Conservation (phyloP, 768 basidiomycete species). For the Suillus alpinus region DNA sequence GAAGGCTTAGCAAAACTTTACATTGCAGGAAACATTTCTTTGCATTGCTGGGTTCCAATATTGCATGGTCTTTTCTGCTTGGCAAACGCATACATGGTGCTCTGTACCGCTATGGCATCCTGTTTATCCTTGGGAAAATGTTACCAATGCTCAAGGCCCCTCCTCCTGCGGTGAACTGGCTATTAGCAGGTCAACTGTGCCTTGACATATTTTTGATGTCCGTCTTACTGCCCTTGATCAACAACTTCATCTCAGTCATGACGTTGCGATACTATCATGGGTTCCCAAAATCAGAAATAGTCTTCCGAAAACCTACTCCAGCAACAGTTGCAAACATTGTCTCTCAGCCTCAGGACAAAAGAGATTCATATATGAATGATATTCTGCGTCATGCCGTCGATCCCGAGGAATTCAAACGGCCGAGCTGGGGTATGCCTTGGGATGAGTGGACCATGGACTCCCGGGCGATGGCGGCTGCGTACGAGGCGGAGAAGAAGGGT, state of each 20-base stretch:
- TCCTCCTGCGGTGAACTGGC: constrained; percentile 14
- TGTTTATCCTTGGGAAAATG: constrained; percentile 23
- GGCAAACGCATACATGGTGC: constrained; percentile 20
- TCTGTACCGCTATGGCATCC: constrained; percentile 27
- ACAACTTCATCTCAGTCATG: constrained; percentile 18
- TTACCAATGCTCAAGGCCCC: constrained; percentile 10
- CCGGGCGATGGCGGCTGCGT: constrained; percentile 25
- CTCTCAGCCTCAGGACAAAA: constrained; percentile 23
- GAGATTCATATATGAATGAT: constrained; percentile 22
- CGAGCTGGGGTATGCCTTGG: constrained; percentile 28
- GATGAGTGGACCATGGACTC: constrained; percentile 33
- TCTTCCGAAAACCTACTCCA: constrained; percentile 29
- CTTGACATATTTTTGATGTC: constrained; percentile 26
- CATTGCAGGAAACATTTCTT: constrained; percentile 25
- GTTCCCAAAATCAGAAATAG: constrained; percentile 25
- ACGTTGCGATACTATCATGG: constrained; percentile 25
- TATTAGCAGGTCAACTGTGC: constrained; percentile 22
- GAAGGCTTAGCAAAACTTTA: neutral
- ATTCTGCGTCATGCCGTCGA: constrained; percentile 27
- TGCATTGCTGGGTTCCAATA: constrained; percentile 23
- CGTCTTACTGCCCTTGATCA: constrained; percentile 23
- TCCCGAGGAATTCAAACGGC: constrained; percentile 26
- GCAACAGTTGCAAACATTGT: constrained; percentile 24
- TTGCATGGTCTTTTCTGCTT: constrained; percentile 23
- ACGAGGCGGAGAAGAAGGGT: constrained; percentile 19